phyloP scores from a whole-genome alignment of 305 asterid genomes.

The Solanum hybrid region DNA sequence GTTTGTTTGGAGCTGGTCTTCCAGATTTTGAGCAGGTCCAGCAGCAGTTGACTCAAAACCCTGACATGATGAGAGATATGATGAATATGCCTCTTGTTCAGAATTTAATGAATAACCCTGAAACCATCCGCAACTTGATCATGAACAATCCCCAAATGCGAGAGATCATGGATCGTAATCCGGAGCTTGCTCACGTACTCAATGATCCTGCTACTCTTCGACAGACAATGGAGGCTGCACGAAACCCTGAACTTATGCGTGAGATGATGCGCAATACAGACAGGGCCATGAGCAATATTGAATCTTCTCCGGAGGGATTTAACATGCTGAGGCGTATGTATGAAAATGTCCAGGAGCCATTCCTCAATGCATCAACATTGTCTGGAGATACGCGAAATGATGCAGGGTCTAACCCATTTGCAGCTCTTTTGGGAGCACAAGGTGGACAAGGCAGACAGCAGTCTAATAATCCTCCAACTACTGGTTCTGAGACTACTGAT shows the following conservation, averaged over 20 bases:
- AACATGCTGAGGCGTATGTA: conserved; percentile 52
- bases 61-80: conserved; percentile 42
- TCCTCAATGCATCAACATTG: conserved; percentile 36
- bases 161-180: conserved; percentile 42
- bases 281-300: conserved; percentile 45
- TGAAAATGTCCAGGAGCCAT: conserved; percentile 46
- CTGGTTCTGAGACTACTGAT: conserved; percentile 17
- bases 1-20: conserved; percentile 33
- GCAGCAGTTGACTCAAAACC: conserved; percentile 37
- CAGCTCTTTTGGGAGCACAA: conserved; percentile 32
- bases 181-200: conserved; percentile 38
- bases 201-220: conserved; percentile 42
- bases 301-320: conserved; percentile 45
- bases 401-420: conserved; percentile 31
- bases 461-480: conserved; percentile 18
- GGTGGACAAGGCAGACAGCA: conserved; percentile 22
- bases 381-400: conserved; percentile 28
- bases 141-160: conserved; percentile 51
- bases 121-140: conserved; percentile 33
- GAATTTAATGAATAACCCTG: conserved; percentile 42
- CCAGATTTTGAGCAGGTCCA: conserved; percentile 38
- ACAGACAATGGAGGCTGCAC: conserved; percentile 48
- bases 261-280: conserved; percentile 49
- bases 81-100: conserved; percentile 36
- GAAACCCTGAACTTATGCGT: conserved; percentile 50